Percentiles rank a stretch among this genome's conserved stretches.
These are phyloP conservation scores for Obba rivulosa DNA, from an alignment of 768 basidiomycete species.

Conservation along the genomic window DNA sequence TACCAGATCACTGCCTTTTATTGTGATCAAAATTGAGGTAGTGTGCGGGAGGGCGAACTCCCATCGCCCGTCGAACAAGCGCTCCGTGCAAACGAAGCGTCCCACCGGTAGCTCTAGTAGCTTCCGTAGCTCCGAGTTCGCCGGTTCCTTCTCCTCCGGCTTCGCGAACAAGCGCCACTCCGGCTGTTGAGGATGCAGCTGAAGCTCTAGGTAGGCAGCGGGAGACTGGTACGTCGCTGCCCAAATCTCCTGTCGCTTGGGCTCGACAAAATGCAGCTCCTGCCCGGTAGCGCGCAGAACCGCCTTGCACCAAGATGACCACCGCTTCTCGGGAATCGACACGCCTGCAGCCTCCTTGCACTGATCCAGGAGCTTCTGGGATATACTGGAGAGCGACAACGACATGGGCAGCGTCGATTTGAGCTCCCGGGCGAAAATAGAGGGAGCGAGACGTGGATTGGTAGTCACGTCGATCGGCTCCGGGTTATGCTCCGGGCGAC, in stretches of 20 bases:
- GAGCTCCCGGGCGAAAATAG: conserved; percentile 67
- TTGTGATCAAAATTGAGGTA: conserved; percentile 49
- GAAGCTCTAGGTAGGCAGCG: conserved; percentile 65
- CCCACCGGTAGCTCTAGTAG: conserved; percentile 70
- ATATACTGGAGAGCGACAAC: conserved; percentile 51
- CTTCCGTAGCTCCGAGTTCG: conserved; percentile 74
- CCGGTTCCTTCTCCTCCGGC: conserved; percentile 61
- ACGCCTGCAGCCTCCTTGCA: conserved; percentile 37
- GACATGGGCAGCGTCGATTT: conserved; percentile 88
- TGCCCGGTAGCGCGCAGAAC: conserved; percentile 51
- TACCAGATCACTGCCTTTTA: conserved; percentile 64
- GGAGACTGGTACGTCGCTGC: conserved; percentile 72
- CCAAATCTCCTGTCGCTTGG: conserved; percentile 89
- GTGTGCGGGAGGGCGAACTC: conserved; percentile 69
- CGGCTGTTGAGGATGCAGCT: conserved; percentile 67
- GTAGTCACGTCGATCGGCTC: conserved; percentile 43
- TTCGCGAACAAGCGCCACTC: conserved; percentile 86
- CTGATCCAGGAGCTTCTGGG: conserved; percentile 43
- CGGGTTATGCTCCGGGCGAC: conserved; percentile 85
- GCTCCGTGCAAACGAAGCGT: conserved; percentile 52
- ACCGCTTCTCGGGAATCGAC: conserved; percentile 48
- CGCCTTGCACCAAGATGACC: conserved; percentile 66
- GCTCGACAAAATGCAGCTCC: conserved; percentile 77
- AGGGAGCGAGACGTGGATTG: conserved; percentile 63
- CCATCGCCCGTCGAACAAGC: conserved; percentile 70